These are phyloP conservation scores for Phyllosticta paracitricarpa DNA, from an alignment of 2,329 filamentous ascomycete species.

Conservation along the genomic window DNA sequence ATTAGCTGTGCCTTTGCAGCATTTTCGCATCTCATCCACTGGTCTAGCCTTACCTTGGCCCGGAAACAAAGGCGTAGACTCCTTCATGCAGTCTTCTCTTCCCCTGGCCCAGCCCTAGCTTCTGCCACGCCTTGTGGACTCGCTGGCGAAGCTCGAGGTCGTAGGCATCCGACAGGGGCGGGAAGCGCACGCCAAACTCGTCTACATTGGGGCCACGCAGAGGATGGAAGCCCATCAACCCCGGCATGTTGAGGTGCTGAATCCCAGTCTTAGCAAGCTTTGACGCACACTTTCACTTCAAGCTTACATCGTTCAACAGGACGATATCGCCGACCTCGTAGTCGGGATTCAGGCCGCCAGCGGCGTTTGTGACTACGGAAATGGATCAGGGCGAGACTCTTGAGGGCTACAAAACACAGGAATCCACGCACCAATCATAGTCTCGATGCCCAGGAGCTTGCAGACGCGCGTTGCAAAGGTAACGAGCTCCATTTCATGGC, in stretches of 20 bases:
- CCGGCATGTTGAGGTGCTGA: constrained; percentile 54
- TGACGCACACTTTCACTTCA: background rate
- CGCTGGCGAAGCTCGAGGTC: constrained; percentile 50
- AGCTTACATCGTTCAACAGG: constrained; percentile 51
- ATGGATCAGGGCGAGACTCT: constrained; percentile 13
- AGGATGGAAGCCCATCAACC: constrained; percentile 51
- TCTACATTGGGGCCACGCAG: constrained; percentile 53
- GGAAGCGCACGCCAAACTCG: constrained; percentile 53
- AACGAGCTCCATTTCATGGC: constrained; percentile 51
- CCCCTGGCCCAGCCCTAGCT: constrained; percentile 35
- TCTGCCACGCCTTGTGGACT: constrained; percentile 48
- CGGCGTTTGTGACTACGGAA: constrained; percentile 53
- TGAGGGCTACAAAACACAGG: background rate
- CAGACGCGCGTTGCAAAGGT: constrained; percentile 57
- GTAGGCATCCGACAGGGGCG: constrained; percentile 55
- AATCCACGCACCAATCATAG: constrained; percentile 41
- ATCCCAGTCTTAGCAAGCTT: constrained; percentile 10
- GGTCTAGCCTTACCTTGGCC: constrained; percentile 42
- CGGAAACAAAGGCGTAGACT: constrained; percentile 55
- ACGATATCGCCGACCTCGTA: constrained; percentile 58
- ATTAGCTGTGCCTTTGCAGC: background rate
- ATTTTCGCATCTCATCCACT: background rate
- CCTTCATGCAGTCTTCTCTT: constrained; percentile 51
- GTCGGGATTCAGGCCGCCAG: constrained; percentile 53
- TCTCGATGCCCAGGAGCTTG: constrained; percentile 51